Evolutionary conservation across 805 yeast genomes (phyloP).

Genomic region (Pichia insulana): DNA sequence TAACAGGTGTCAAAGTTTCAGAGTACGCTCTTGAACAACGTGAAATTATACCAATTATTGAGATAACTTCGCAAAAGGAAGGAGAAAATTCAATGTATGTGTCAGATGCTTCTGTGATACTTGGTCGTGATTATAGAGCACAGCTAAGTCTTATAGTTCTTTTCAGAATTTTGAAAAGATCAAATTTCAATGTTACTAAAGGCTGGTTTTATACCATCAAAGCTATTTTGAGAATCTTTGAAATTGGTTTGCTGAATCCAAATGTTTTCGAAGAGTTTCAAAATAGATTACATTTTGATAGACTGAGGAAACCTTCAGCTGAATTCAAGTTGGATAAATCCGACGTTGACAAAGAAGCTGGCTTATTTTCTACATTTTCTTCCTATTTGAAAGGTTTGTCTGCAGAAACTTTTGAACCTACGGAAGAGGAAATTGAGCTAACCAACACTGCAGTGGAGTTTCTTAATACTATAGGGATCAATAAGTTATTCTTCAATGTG

Average conservation of each 20-base stretch:
- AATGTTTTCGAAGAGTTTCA: conserved; percentile 59
- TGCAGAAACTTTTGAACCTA: conserved; percentile 86
- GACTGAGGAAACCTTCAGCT: conserved; percentile 56
- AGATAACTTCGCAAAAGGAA: conserved; percentile 42
- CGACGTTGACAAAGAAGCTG: conserved; percentile 59
- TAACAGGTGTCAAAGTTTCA: conserved; percentile 36
- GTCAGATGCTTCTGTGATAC: conserved; percentile 69
- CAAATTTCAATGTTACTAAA: conserved; percentile 38
- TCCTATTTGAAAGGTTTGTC: conserved; percentile 81
- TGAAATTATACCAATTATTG: conserved; percentile 38
- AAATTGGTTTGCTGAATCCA: conserved; percentile 64
- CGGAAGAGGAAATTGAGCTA: conserved; percentile 84
- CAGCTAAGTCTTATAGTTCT: conserved; percentile 83
- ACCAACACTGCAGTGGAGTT: conserved; percentile 81
- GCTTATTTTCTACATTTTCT: conserved; percentile 84
- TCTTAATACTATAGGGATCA: conserved; percentile 57
- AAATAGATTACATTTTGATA: conserved; percentile 40
- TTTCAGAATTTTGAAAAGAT: conserved; percentile 64
- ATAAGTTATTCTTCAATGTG: conserved; percentile 45
- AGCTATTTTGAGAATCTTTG: conserved; percentile 56
- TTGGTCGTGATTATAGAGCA: conserved; percentile 87
- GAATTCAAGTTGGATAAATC: conserved; percentile 54
- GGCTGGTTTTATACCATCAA: conserved; percentile 54
- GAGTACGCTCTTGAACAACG: conserved; percentile 24
- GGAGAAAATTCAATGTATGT: conserved; percentile 54